These are phyloP conservation scores for Aspergillus bombycis DNA, from an alignment of 2,329 filamentous ascomycete genomes.

Conservation along the genomic window DNA sequence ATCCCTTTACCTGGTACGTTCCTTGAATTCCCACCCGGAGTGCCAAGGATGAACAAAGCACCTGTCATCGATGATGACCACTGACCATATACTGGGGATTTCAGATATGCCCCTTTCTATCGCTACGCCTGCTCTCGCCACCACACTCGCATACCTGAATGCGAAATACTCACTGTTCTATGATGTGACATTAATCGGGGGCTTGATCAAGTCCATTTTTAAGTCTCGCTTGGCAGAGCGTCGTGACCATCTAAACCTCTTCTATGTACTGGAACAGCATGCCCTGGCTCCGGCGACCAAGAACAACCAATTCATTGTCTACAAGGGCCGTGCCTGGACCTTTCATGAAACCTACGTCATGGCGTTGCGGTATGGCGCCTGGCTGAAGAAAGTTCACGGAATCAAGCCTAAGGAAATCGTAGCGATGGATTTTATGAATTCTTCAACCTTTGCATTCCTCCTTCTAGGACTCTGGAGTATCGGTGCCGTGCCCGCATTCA, in stretches of 20 bases:
- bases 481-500: slow-evolving; percentile 79
- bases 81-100: neutral
- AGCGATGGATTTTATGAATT: slow-evolving; percentile 80
- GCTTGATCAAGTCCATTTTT: slow-evolving; percentile 52
- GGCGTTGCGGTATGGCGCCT: slow-evolving; percentile 72
- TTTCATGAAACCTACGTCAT: slow-evolving; percentile 75
- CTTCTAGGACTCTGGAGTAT: slow-evolving; percentile 80
- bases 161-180: slow-evolving; percentile 69
- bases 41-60: neutral
- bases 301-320: slow-evolving; percentile 63
- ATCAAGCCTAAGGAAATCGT: slow-evolving; percentile 75
- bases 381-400: slow-evolving; percentile 67
- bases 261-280: slow-evolving; percentile 72
- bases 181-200: slow-evolving; percentile 65
- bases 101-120: slow-evolving; percentile 43
- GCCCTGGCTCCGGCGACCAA: slow-evolving; percentile 61
- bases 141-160: slow-evolving; percentile 76
- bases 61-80: neutral
- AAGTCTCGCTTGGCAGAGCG: slow-evolving; percentile 54
- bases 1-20: slow-evolving; percentile 23
- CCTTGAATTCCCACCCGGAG: neutral
- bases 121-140: slow-evolving; percentile 64
- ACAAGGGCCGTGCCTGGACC: slow-evolving; percentile 69
- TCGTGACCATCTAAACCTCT: slow-evolving; percentile 67
- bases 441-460: slow-evolving; percentile 74